Percentiles rank a stretch among this genome's conserved stretches.
Conservation (phyloP, 768 basidiomycete genomes). For the Lactarius hatsudake region DNA sequence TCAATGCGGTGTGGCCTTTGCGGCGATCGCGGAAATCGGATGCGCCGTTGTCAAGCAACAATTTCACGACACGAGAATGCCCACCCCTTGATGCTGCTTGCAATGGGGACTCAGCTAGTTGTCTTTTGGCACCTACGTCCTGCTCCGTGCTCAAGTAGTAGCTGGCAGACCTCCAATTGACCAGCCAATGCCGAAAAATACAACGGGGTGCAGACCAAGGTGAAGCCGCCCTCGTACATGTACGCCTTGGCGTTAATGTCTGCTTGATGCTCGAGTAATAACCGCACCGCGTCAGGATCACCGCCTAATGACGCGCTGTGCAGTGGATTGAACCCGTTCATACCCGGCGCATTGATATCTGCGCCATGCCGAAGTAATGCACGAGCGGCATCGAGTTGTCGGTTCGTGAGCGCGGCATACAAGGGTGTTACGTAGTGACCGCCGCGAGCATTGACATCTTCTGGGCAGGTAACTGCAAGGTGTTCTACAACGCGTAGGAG, state of each 20-base stretch:
- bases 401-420: background rate
- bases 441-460: background rate
- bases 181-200: no score
- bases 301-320: conserved; percentile 1
- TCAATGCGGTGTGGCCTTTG: background rate
- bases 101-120: background rate
- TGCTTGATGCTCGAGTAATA: background rate
- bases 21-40: background rate
- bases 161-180: background rate
- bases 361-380: background rate
- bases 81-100: background rate
- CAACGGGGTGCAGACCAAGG: no score
- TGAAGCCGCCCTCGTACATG: no score
- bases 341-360: background rate
- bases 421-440: background rate
- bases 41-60: background rate
- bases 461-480: background rate
- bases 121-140: background rate
- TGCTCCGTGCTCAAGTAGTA: background rate
- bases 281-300: background rate
- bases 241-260: no score
- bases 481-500: background rate
- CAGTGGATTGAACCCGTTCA: background rate
- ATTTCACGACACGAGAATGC: background rate
- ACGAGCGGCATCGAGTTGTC: background rate